phyloP scores from a whole-genome alignment of 352 stramenopile species.

The Pythium vanterpoolii region DNA sequence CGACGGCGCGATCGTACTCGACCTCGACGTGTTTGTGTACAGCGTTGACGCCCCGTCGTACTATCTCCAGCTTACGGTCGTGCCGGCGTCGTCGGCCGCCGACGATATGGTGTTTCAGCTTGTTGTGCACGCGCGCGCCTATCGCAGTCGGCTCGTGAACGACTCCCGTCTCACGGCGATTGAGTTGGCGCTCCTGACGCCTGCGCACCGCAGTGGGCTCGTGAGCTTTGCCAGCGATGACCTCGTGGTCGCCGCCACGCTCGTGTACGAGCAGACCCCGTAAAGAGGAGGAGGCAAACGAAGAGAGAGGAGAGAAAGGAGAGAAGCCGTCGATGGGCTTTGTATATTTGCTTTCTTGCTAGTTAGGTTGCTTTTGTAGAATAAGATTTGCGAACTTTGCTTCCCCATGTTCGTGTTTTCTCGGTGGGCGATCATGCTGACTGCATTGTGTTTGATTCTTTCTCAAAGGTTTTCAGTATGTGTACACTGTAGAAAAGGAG shows the following conservation, averaged over 20 bases:
- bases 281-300: too few relatives aligned
- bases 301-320: neutral
- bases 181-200: slow-evolving; percentile 11
- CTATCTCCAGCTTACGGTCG: slow-evolving; percentile 18
- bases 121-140: slow-evolving; percentile 17
- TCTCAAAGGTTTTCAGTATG: neutral
- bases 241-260: slow-evolving; percentile 15
- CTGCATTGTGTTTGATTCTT: neutral
- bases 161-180: neutral
- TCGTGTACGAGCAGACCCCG: slow-evolving; percentile 13
- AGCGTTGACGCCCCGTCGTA: slow-evolving; percentile 20
- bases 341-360: neutral
- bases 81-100: neutral
- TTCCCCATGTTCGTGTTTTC: neutral
- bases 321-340: neutral
- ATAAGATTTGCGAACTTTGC: neutral
- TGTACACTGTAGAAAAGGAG: neutral
- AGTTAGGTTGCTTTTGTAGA: neutral
- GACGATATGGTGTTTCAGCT: slow-evolving; percentile 2
- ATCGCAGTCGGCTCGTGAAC: slow-evolving; percentile 14
- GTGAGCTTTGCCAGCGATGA: slow-evolving; percentile 20
- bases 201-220: slow-evolving; percentile 12
- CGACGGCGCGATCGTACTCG: slow-evolving; percentile 20
- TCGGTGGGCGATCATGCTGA: neutral
- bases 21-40: slow-evolving; percentile 26